These are phyloP conservation scores for Phragmites australis DNA, from an alignment of 176 grass and related monocot species.

Conservation along the genomic window DNA sequence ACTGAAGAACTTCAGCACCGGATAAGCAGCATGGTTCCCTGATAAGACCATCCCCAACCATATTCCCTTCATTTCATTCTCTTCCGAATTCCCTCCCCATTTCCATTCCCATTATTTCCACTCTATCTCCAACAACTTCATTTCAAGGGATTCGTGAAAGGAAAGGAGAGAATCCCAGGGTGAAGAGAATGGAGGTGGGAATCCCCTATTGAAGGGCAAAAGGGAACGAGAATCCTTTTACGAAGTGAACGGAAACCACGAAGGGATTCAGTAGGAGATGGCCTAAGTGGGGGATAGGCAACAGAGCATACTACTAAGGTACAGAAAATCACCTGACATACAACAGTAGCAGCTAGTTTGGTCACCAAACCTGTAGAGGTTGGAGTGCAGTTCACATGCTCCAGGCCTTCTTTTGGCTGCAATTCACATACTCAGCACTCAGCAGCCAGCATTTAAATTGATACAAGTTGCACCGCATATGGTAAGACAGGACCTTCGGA, in stretches of 20 bases:
- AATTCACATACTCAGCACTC: conserved; percentile 19
- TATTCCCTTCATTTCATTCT: no score
- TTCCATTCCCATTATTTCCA: no score
- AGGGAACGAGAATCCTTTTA: no score
- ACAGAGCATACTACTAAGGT: conserved; percentile 18
- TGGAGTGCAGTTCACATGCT: conserved; percentile 57
- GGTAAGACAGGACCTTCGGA: conserved; percentile 55
- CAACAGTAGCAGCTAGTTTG: conserved; percentile 54
- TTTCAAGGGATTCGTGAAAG: no score
- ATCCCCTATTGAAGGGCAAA: no score
- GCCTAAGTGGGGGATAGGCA: background rate
- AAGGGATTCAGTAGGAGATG: no score
- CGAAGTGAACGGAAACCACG: no score
- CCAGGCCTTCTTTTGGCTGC: conserved; percentile 60
- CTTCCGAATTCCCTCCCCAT: no score
- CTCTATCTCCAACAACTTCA: no score
- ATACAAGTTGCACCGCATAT: background rate
- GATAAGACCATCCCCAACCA: no score
- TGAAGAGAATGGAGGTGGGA: no score
- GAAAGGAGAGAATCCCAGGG: no score
- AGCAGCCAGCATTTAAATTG: background rate
- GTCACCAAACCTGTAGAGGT: conserved; percentile 66
- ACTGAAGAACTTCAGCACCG: background rate
- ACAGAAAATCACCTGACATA: conserved; percentile 55
- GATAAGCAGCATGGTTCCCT: background rate